phyloP scores from a whole-genome alignment of 2,329 filamentous ascomycete species.

The Neonectria ditissima region DNA sequence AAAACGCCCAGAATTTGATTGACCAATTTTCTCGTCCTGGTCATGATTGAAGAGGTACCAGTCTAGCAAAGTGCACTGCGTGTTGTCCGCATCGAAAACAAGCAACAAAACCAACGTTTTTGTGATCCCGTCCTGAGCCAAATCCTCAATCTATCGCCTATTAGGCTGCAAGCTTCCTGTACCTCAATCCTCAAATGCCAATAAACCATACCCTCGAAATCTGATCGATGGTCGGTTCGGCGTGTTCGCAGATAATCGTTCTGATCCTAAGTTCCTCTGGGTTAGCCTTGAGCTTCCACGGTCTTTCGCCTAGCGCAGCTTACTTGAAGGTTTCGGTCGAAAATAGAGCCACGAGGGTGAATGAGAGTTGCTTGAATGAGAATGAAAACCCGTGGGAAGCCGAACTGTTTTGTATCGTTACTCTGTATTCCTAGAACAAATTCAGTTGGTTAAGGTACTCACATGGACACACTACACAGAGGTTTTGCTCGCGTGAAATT shows the following conservation, averaged over 20 bases:
- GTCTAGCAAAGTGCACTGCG: neutral
- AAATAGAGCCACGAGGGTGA: neutral
- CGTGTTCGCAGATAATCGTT: neutral
- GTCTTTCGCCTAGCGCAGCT: neutral
- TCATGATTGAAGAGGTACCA: neutral
- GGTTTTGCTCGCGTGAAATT: neutral
- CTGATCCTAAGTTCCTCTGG: neutral
- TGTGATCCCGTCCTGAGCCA: neutral
- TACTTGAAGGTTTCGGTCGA: slow-evolving; percentile 20
- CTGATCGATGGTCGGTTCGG: neutral
- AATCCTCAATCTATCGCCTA: neutral
- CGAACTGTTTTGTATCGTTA: neutral
- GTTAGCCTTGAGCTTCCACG: neutral
- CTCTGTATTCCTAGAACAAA: neutral
- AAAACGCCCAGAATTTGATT: neutral
- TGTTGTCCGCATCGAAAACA: neutral
- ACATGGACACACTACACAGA: neutral
- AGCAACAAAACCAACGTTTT: neutral
- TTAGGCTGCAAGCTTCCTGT: neutral
- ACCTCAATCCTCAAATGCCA: neutral
- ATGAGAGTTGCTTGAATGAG: neutral
- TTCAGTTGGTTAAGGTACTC: neutral
- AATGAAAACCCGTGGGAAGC: neutral
- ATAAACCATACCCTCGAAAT: neutral
- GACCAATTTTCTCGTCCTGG: neutral